A percentile compares a stretch with the other conserved stretches of the same genome.
These are phyloP conservation scores for Diplosphaera chodatii DNA, from an alignment of 139 green algal genomes.

Conservation along the genomic window DNA sequence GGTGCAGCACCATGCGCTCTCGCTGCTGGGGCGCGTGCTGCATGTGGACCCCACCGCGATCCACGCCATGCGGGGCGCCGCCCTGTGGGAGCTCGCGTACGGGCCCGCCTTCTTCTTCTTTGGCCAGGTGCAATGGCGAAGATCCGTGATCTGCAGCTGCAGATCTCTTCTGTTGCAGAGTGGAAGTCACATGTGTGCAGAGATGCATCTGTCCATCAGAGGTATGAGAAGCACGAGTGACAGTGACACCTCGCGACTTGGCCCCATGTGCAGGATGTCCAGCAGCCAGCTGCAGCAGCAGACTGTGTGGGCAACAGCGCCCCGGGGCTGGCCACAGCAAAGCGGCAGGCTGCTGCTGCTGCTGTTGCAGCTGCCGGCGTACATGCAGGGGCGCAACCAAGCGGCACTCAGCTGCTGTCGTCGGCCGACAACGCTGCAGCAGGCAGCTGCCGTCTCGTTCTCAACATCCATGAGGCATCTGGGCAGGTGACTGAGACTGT, in stretches of 20 bases:
- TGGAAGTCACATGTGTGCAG: no score
- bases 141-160: no score
- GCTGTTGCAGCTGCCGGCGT: not conserved
- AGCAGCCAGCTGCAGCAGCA: not conserved
- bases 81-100: slow-evolving; percentile 27
- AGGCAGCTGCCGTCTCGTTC: no score
- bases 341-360: not conserved
- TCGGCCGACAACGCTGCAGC: no score
- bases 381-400: not conserved
- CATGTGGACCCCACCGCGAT: not conserved
- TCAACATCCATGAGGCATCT: no score
- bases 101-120: slow-evolving; percentile 27
- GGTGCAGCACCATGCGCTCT: slow-evolving; percentile 22
- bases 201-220: no score
- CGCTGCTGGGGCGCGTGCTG: slow-evolving; percentile 11
- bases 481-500: no score
- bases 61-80: not conserved
- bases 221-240: no score
- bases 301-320: not conserved
- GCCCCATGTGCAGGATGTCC: not conserved
- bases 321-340: not conserved
- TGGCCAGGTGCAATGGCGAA: not conserved
- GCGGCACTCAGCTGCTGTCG: no score
- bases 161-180: no score
- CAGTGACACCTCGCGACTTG: no score